Evolutionary conservation across 352 stramenopile species (phyloP).

Genomic region (Globisporangium sylvaticum): DNA sequence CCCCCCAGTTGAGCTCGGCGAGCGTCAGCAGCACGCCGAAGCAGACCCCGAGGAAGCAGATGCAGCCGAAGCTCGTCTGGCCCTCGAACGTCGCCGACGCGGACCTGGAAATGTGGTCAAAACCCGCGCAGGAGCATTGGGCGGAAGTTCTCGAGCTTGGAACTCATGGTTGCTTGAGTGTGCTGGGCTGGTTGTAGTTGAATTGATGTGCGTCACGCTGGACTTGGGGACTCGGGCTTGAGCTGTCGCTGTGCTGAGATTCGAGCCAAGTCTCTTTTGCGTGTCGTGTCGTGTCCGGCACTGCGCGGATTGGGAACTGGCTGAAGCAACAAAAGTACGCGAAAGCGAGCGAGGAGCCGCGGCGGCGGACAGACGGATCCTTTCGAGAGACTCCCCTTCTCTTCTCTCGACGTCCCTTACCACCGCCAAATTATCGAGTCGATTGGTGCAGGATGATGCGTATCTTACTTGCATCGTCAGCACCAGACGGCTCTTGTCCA

Average conservation of each 20-base stretch:
- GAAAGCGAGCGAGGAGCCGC: neutral
- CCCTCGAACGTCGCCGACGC: constrained; percentile 26
- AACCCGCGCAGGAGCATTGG: constrained; percentile 42
- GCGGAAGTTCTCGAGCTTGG: constrained; percentile 19
- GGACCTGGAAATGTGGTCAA: constrained; percentile 38
- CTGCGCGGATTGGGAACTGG: neutral
- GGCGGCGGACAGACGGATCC: neutral
- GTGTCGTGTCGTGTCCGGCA: neutral
- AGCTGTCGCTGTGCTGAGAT: neutral
- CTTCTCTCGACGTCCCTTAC: no score
- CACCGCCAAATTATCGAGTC: no score
- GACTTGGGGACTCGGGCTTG: neutral
- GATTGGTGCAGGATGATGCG: no score
- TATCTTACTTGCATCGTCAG: neutral
- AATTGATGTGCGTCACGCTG: neutral
- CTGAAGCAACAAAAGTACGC: neutral
- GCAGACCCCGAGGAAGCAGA: constrained; percentile 67
- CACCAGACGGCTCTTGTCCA: neutral
- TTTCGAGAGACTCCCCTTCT: neutral
- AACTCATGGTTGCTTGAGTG: neutral
- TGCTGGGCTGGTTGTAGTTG: neutral
- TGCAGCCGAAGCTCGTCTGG: constrained; percentile 59
- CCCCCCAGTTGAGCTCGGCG: constrained; percentile 58
- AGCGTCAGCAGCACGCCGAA: constrained; percentile 59
- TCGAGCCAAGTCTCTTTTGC: neutral